Percentiles rank a stretch among this genome's conserved stretches.
These are phyloP conservation scores for Ophiostoma sp. DNA, from an alignment of 2,329 filamentous ascomycete genomes.

Conservation along the genomic window DNA sequence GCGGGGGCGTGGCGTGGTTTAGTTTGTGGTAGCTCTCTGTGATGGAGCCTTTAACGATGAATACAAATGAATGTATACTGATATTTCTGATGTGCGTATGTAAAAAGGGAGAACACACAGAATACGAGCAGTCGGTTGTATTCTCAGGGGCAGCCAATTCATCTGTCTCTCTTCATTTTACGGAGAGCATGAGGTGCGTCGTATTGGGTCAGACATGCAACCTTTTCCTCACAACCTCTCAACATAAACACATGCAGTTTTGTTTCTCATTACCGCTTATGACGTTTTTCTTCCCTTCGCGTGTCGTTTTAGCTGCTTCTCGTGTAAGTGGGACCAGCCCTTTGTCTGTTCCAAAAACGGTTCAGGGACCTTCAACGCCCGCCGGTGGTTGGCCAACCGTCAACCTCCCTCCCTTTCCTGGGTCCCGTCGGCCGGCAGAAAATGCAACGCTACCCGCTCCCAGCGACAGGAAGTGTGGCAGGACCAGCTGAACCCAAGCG, in stretches of 20 bases:
- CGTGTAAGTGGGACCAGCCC: constrained; percentile 10
- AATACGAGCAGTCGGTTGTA: neutral
- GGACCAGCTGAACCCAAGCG: constrained; percentile 13
- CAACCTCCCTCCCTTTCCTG: constrained; percentile 5
- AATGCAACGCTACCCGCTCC: constrained; percentile 8
- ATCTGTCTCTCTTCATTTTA: neutral
- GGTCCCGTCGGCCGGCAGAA: neutral
- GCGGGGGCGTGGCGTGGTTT: neutral
- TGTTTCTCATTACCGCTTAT: neutral
- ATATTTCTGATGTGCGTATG: neutral
- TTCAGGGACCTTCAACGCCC: neutral
- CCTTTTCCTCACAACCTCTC: neutral
- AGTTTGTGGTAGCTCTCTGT: neutral
- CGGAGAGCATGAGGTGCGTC: neutral
- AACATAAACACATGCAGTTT: too few relatives aligned
- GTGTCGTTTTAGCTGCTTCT: neutral
- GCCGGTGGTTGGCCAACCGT: constrained; percentile 6
- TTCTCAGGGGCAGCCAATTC: neutral
- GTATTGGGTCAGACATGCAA: neutral
- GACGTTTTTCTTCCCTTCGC: neutral
- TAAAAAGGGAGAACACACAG: neutral
- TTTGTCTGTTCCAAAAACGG: neutral
- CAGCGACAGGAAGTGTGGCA: neutral
- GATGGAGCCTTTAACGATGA: neutral
- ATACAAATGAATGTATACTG: neutral